phyloP scores from a whole-genome alignment of 495 filamentous ascomycete genomes.

The Penicillium atrosanguineum region DNA sequence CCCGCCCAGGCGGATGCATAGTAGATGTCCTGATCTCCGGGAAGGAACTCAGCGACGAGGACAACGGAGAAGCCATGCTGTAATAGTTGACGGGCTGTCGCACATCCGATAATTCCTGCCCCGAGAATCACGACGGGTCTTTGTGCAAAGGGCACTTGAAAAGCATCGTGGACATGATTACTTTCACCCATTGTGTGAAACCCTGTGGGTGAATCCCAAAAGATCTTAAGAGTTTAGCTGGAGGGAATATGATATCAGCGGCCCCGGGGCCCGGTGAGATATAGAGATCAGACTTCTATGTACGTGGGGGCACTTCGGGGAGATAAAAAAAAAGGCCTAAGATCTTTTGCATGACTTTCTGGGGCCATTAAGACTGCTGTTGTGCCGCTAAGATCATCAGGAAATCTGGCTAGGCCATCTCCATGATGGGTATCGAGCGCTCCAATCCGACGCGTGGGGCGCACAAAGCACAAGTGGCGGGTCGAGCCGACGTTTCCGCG shows the following conservation, averaged over 20 bases:
- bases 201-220: not conserved
- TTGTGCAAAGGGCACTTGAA: constrained; percentile 32
- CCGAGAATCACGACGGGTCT: constrained; percentile 40
- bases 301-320: not conserved
- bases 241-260: not conserved
- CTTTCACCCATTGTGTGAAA: constrained; percentile 24
- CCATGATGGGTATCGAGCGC: constrained; percentile 4
- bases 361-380: not conserved
- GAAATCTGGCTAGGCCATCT: not conserved
- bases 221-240: not conserved
- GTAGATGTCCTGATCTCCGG: constrained; percentile 39
- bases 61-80: constrained; percentile 37
- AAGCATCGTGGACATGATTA: not conserved
- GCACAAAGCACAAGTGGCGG: not conserved
- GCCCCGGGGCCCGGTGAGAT: not conserved
- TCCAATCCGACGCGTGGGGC: constrained; percentile 14
- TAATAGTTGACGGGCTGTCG: constrained; percentile 38
- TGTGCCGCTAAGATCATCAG: not conserved
- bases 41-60: constrained; percentile 42
- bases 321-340: not conserved
- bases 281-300: not conserved
- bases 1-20: constrained; percentile 49
- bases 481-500: not conserved
- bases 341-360: not conserved
- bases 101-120: constrained; percentile 45